Evolutionary conservation across 2,329 filamentous ascomycete genomes (phyloP), one percentile per base, ranked within the genome.

Genomic region (Neofusicoccum kwambonambiense): DNA sequence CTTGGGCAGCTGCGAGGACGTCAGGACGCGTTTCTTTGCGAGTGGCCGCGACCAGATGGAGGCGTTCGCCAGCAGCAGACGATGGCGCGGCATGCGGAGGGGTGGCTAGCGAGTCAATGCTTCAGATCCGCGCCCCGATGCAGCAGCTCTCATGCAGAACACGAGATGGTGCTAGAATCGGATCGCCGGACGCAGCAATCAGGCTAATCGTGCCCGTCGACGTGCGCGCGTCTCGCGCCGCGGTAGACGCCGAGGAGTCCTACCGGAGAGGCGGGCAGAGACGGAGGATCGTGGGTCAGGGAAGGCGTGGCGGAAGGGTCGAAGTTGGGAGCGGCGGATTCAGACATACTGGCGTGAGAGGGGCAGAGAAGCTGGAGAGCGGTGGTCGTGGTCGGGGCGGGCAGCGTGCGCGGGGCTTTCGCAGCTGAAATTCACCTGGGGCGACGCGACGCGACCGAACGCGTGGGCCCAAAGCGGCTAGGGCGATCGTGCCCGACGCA

Each of bases 1-100:
- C 82, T 96, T 96, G 54, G 91, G 84, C 31, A 91, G 87, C 34
- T 92, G 92, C 8, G 91, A 93, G 65, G 85, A 84, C 45, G 89
- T 89, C 27, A 88, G 83, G 61, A 87, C 86, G 52, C 87, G 86
- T 35, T 12, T 50, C 39, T 9, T 34, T 81, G 76, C 41, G 13
- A 47, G 37, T 34, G 27, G 42, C 22, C 31, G n/a, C 34, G n/a
- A 35, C 17, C 39, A 57, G 9, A 19, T 35, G 54, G 54, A 17
- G 34, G 54, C 19, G 19, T 57, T 17, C 54, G 39, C 54, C 54
- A 44, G 39, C 54, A 44, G 56, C n/a, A 17, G 41, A 12, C 41
- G 27, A 47, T 12, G 11, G 41, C 41, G 41, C 41, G 41, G 41
- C 41, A 34, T 7, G 9, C 19, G 12, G 22, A 44, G 22, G 22